A percentile compares a stretch with the other conserved stretches of the same genome.
phyloP scores from a whole-genome alignment of 345 rosid species.

The Anacardium occidentale region DNA sequence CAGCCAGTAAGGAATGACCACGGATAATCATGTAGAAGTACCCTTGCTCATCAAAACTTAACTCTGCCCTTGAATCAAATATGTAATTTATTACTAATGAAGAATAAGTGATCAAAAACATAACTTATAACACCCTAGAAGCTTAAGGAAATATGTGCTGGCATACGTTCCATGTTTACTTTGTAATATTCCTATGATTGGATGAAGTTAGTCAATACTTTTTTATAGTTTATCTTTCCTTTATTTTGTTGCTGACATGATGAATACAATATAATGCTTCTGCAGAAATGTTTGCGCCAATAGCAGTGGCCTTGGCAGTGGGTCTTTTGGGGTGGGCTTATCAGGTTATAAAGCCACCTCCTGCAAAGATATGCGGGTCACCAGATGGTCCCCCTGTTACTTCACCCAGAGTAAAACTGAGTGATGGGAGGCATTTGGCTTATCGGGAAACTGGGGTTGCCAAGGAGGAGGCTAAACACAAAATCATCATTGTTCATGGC shows the following conservation, averaged over 20 bases:
- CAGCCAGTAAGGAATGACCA: background rate
- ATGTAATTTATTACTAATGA: background rate
- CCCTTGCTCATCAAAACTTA: background rate
- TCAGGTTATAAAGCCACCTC: conserved; percentile 60
- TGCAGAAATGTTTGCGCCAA: conserved; percentile 50
- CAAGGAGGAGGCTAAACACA: conserved; percentile 55
- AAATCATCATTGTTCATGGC: conserved; percentile 67
- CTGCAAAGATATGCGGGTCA: conserved; percentile 69
- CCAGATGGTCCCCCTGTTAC: conserved; percentile 64
- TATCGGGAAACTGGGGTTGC: conserved; percentile 71
- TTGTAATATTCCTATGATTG: background rate
- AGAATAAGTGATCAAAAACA: background rate
- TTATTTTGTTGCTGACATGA: conserved; percentile 1
- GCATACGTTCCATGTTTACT: background rate
- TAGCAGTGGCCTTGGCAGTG: conserved; percentile 42
- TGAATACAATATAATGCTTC: background rate
- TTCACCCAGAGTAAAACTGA: conserved; percentile 67
- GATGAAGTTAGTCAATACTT: background rate
- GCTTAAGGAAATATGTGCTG: background rate
- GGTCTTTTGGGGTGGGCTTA: conserved; percentile 58
- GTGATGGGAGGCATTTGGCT: conserved; percentile 78
- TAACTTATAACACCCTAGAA: background rate
- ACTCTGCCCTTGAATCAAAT: background rate
- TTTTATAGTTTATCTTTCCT: background rate
- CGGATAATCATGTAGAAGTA: background rate